Percentiles rank a stretch among this genome's conserved stretches.
Evolutionary conservation across 192 early-diverging fungal genomes (phyloP).

Genomic region (Umbelopsis sp.): DNA sequence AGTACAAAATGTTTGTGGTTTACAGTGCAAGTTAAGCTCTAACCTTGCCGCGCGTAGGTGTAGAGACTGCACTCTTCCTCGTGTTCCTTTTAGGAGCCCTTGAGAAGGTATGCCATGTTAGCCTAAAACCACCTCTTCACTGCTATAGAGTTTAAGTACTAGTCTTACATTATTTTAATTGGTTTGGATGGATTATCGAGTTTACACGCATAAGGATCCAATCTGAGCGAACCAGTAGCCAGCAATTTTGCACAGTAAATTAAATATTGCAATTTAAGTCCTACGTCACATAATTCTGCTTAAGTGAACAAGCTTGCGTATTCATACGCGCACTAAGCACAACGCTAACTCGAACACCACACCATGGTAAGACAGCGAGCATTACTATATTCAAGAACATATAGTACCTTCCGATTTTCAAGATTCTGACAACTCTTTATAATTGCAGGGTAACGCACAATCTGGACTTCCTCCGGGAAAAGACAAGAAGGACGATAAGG

Average conservation of each 20-base stretch:
- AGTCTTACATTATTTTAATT: background rate
- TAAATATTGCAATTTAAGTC: background rate
- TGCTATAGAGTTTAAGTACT: background rate
- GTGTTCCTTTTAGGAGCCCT: slow-evolving; percentile 19
- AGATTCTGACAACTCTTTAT: background rate
- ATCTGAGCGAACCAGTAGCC: background rate
- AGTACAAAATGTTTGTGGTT: background rate
- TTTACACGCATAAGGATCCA: background rate
- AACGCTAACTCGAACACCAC: slow-evolving; percentile 12
- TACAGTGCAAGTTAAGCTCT: background rate
- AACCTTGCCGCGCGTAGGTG: background rate
- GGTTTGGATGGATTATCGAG: background rate
- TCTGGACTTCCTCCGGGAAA: slow-evolving; percentile 75
- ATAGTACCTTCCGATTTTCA: background rate
- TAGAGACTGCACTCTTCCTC: background rate
- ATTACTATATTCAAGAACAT: background rate
- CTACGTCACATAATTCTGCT: background rate
- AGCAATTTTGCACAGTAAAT: background rate
- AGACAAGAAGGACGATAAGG: slow-evolving; percentile 66
- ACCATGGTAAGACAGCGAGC: slow-evolving; percentile 4
- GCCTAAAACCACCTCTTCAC: no score
- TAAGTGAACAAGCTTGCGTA: slow-evolving; percentile 11
- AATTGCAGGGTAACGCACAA: slow-evolving; percentile 82
- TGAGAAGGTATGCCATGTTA: background rate
- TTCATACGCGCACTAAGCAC: slow-evolving; percentile 11